A percentile compares a stretch with the other conserved stretches of the same genome.
Conservation (phyloP, 1,284 basidiomycete genomes). For the Sporisorium graminicola region DNA sequence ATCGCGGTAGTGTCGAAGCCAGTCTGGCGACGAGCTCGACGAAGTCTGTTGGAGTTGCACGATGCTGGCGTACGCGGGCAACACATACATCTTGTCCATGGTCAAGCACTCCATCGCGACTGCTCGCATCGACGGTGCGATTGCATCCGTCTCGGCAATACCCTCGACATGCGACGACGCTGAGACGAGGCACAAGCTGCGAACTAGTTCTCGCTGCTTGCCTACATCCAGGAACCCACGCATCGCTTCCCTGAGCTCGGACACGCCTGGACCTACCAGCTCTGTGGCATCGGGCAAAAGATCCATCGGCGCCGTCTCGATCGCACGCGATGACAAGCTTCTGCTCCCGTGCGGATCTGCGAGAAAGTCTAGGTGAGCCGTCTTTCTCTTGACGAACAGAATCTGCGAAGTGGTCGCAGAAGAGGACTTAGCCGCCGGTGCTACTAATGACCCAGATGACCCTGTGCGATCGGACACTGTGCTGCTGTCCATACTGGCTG, state of each 20-base stretch:
- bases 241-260: conserved; percentile 82
- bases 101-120: conserved; percentile 86
- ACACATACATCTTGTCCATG: conserved; percentile 77
- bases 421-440: background rate
- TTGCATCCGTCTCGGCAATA: background rate
- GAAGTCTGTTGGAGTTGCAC: conserved; percentile 12
- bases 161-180: background rate
- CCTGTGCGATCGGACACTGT: conserved; percentile 3
- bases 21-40: background rate
- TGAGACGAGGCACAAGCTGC: conserved; percentile 38
- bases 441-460: background rate
- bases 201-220: conserved; percentile 57
- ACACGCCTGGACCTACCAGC: conserved; percentile 68
- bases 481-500: conserved; percentile 40
- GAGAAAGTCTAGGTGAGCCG: conserved; percentile 90
- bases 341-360: conserved; percentile 92
- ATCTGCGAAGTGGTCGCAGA: conserved; percentile 26
- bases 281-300: conserved; percentile 12
- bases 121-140: conserved; percentile 79
- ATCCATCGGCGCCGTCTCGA: conserved; percentile 26
- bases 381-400: conserved; percentile 84
- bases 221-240: conserved; percentile 84
- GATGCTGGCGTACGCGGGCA: conserved; percentile 27
- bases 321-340: conserved; percentile 74
- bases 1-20: conserved; percentile 22